Evolutionary conservation across 352 stramenopile species (phyloP).

Genomic region (Aphanomyces euteiches): DNA sequence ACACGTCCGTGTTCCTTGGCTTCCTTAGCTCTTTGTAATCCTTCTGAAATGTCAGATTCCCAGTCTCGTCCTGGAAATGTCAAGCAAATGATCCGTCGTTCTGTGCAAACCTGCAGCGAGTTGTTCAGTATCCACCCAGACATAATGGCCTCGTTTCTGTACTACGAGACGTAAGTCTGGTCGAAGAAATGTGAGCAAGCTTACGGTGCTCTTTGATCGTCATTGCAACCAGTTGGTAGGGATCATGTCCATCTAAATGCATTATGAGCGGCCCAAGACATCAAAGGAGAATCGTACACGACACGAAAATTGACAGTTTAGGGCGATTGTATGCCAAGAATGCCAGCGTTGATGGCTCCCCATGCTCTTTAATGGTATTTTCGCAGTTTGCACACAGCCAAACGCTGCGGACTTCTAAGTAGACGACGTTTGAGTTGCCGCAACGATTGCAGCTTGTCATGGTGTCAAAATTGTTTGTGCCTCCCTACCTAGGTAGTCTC

Average conservation of each 20-base stretch:
- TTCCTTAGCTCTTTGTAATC: constrained; percentile 59
- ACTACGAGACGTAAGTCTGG: constrained; percentile 36
- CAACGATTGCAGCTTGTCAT: constrained; percentile 1
- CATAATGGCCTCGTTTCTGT: constrained; percentile 51
- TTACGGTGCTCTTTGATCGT: constrained; percentile 60
- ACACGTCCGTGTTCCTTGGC: constrained; percentile 62
- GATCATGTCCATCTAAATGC: constrained; percentile 57
- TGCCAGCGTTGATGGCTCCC: neutral
- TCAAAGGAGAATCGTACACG: constrained; percentile 40
- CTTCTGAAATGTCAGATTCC: constrained; percentile 65
- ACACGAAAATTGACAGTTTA: constrained; percentile 68
- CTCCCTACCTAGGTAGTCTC: neutral
- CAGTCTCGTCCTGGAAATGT: constrained; percentile 39
- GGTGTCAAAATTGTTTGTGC: neutral
- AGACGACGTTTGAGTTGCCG: constrained; percentile 2
- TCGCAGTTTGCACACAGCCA: constrained; percentile 25
- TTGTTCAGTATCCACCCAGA: constrained; percentile 70
- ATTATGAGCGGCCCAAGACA: neutral
- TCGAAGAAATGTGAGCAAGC: neutral
- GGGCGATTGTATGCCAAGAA: constrained; percentile 8
- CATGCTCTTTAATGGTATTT: neutral
- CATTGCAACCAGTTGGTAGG: constrained; percentile 66
- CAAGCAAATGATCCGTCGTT: neutral
- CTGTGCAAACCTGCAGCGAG: constrained; percentile 46
- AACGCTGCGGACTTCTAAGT: neutral